Evolutionary conservation across 1,284 basidiomycete species (phyloP).

Genomic region (Melampsora abietis-canadensis): DNA sequence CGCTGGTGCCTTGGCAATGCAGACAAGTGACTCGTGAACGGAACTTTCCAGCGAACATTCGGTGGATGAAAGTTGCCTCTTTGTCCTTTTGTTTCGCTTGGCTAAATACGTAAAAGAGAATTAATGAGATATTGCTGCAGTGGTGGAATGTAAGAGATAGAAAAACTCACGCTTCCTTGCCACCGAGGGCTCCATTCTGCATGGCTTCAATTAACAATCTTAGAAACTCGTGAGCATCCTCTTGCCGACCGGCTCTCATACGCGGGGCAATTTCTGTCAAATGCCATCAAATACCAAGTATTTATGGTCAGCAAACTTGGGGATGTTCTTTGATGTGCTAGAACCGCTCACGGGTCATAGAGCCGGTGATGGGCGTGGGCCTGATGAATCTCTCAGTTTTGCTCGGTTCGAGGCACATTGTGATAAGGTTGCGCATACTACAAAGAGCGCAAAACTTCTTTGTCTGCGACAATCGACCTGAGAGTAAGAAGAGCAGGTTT

Average conservation of each 20-base stretch:
- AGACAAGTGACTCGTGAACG: conserved; percentile 89
- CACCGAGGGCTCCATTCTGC: conserved; percentile 77
- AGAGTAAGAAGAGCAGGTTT: not conserved
- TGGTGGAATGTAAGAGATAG: not conserved
- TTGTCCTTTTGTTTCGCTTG: conserved; percentile 59
- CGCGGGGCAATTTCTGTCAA: conserved; percentile 79
- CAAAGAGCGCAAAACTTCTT: conserved; percentile 37
- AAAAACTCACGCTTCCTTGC: conserved; percentile 66
- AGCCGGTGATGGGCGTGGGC: conserved; percentile 45
- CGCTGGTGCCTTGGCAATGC: conserved; percentile 79
- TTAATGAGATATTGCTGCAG: not conserved
- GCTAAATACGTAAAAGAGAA: not conserved
- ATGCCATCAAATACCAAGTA: not conserved
- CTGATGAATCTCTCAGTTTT: conserved; percentile 21
- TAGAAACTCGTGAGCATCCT: conserved; percentile 97
- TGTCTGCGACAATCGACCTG: conserved; percentile 10
- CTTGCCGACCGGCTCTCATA: conserved; percentile 84
- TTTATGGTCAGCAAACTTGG: not conserved
- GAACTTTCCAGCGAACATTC: conserved; percentile 85
- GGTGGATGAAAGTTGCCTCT: conserved; percentile 89
- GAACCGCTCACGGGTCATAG: conserved; percentile 46
- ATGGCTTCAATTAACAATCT: conserved; percentile 88
- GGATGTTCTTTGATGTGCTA: not conserved
- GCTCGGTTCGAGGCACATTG: conserved; percentile 39
- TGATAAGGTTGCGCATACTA: conserved; percentile 19